A percentile compares a stretch with the other conserved stretches of the same genome.
These are phyloP conservation scores for Pythium plurisporium DNA, from an alignment of 352 stramenopile species.

Conservation along the genomic window DNA sequence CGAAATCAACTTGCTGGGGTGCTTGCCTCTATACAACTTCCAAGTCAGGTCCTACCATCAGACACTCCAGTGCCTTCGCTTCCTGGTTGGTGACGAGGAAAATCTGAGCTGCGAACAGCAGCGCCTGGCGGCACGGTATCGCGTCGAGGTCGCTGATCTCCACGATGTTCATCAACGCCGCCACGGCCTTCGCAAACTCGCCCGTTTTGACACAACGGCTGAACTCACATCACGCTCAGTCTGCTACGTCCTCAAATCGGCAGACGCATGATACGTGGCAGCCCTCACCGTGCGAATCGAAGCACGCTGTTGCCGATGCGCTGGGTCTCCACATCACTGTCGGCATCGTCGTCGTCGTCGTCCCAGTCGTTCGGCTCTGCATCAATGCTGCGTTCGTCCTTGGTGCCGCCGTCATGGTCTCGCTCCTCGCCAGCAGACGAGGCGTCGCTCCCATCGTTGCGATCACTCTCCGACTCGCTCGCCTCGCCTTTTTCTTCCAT, in stretches of 20 bases:
- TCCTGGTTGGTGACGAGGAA: conserved; percentile 26
- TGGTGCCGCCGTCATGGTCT: background rate
- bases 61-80: conserved; percentile 29
- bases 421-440: background rate
- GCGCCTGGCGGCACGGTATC: conserved; percentile 24
- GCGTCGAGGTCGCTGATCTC: conserved; percentile 30
- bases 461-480: background rate
- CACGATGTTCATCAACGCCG: conserved; percentile 39
- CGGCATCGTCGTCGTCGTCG: conserved; percentile 4
- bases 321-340: conserved; percentile 15
- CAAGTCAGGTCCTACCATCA: conserved; percentile 26
- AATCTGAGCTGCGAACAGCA: conserved; percentile 42
- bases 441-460: background rate
- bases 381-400: too few relatives aligned
- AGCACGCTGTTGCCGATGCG: conserved; percentile 25
- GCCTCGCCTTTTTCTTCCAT: background rate
- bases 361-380: too few relatives aligned
- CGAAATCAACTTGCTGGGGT: background rate
- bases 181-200: conserved; percentile 36
- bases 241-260: too few relatives aligned
- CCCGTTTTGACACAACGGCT: conserved; percentile 43
- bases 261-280: too few relatives aligned
- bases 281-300: conserved; percentile 24
- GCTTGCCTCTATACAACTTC: background rate
- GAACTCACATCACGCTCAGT: background rate